phyloP scores from a whole-genome alignment of 257 asterid genomes.

The Anisodus tanguticus region DNA sequence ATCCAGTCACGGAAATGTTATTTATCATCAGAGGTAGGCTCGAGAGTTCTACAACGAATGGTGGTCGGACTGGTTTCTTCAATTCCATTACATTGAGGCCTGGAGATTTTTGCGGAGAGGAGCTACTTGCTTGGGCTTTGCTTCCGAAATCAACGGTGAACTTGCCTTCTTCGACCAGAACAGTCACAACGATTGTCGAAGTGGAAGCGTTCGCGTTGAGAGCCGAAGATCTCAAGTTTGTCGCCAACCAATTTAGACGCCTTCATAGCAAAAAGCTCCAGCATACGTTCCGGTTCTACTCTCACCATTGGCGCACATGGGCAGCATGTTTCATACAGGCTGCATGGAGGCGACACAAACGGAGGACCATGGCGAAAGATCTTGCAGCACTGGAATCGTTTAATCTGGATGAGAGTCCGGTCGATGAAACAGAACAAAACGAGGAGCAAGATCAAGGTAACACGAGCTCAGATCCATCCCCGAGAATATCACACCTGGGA shows the following conservation, averaged over 20 bases:
- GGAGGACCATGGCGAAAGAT: conserved; percentile 65
- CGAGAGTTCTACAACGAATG: conserved; percentile 88
- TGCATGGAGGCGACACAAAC: conserved; percentile 80
- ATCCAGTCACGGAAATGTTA: conserved; percentile 90
- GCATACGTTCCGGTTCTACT: conserved; percentile 89
- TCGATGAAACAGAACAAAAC: conserved; percentile 43
- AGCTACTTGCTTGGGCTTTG: conserved; percentile 93
- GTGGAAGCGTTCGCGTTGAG: conserved; percentile 89
- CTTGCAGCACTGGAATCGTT: conserved; percentile 72
- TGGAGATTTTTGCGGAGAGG: conserved; percentile 96
- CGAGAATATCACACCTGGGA: conserved; percentile 57
- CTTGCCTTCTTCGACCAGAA: conserved; percentile 86
- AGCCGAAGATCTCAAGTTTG: conserved; percentile 92
- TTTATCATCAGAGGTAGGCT: conserved; percentile 88
- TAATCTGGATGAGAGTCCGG: conserved; percentile 42
- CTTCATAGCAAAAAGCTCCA: conserved; percentile 95
- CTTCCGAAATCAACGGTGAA: conserved; percentile 77
- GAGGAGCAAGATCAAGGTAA: conserved; percentile 40
- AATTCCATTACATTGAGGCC: conserved; percentile 75
- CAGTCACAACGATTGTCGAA: conserved; percentile 80
- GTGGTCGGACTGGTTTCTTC: conserved; percentile 91
- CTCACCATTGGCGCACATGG: conserved; percentile 98
- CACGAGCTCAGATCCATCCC: conserved; percentile 39
- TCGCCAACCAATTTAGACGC: conserved; percentile 86
- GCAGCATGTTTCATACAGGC: conserved; percentile 93